These are phyloP conservation scores for Exophiala lecanii-corni DNA, from an alignment of 2,329 filamentous ascomycete genomes.

Conservation along the genomic window DNA sequence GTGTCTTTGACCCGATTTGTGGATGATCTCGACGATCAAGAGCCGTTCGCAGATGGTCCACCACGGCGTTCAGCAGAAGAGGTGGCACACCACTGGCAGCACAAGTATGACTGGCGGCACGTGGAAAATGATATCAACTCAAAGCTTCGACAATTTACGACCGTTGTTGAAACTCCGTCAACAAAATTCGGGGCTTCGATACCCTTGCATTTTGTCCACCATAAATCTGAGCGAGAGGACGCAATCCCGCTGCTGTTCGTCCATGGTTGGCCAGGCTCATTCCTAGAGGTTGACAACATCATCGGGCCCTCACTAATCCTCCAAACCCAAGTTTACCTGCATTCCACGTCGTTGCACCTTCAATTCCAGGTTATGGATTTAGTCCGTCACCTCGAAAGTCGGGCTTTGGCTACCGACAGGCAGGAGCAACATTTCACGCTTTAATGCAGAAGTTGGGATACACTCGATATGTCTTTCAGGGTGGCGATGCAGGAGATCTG, in stretches of 20 bases:
- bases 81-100: slow-evolving; percentile 6
- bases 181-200: slow-evolving; percentile 5
- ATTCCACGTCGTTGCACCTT: slow-evolving; percentile 31
- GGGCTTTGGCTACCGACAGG: slow-evolving; percentile 11
- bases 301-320: slow-evolving; percentile 28
- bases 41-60: slow-evolving; percentile 9
- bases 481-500: slow-evolving; percentile 29
- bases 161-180: slow-evolving; percentile 1
- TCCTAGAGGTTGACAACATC: slow-evolving; percentile 32
- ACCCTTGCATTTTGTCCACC: slow-evolving; percentile 27
- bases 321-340: slow-evolving; percentile 18
- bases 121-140: slow-evolving; percentile 10
- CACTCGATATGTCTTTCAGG: slow-evolving; percentile 27
- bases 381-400: slow-evolving; percentile 17
- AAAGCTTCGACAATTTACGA: slow-evolving; percentile 11
- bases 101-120: slow-evolving; percentile 14
- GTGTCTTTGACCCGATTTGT: slow-evolving; percentile 12
- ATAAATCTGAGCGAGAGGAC: slow-evolving; percentile 20
- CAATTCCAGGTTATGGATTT: slow-evolving; percentile 30
- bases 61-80: slow-evolving; percentile 1
- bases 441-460: slow-evolving; percentile 28
- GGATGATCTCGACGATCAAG: slow-evolving; percentile 7
- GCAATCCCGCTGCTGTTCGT: slow-evolving; percentile 35
- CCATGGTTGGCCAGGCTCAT: slow-evolving; percentile 36
- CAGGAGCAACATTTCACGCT: slow-evolving; percentile 10